A percentile compares a stretch with the other conserved stretches of the same genome.
These are phyloP conservation scores for Alnus rubra DNA, from an alignment of 306 rosid species.

Conservation along the genomic window DNA sequence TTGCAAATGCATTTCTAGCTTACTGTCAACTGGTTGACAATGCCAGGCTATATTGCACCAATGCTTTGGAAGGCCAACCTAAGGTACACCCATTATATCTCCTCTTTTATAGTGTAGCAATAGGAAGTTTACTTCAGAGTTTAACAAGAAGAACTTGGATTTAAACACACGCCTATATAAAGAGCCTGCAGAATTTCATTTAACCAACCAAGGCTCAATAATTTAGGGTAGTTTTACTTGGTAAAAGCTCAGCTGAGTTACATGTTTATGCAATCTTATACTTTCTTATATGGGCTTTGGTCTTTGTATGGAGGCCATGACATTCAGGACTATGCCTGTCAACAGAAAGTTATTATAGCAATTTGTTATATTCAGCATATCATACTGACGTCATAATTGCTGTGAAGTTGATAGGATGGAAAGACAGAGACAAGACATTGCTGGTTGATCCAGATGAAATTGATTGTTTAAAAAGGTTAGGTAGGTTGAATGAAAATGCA, in stretches of 20 bases:
- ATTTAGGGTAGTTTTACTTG: neutral
- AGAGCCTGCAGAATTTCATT: neutral
- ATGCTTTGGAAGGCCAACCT: conserved; percentile 88
- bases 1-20: conserved; percentile 80
- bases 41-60: conserved; percentile 82
- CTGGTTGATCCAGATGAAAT: conserved; percentile 93
- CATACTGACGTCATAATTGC: conserved; percentile 27
- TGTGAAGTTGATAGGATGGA: conserved; percentile 90
- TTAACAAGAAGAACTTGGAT: neutral
- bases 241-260: neutral
- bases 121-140: neutral
- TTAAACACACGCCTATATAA: neutral
- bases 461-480: conserved; percentile 72
- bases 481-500: conserved; percentile 68
- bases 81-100: conserved; percentile 49
- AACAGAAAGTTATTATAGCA: neutral
- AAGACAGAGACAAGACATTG: conserved; percentile 82
- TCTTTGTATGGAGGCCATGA: neutral
- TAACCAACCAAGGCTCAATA: neutral
- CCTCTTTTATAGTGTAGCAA: conserved; percentile 2
- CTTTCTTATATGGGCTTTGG: neutral
- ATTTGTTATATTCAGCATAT: conserved; percentile 4
- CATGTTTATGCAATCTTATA: neutral
- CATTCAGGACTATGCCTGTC: neutral
- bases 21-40: conserved; percentile 78